phyloP scores from a whole-genome alignment of 2,329 filamentous ascomycete species.

The Pseudogymnoascus sp. region DNA sequence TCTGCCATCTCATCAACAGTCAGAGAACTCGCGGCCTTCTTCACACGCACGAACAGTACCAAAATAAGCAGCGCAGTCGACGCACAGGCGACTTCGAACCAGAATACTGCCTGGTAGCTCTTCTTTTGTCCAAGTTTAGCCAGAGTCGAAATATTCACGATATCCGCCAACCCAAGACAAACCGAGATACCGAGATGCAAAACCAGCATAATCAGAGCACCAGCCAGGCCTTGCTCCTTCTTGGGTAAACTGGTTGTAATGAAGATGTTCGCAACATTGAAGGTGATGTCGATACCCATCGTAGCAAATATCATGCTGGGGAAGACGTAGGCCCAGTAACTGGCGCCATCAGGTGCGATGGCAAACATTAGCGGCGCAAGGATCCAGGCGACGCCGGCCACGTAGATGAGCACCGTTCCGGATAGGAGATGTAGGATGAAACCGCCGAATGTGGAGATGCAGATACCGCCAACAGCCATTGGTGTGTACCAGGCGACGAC shows the following conservation, averaged over 20 bases:
- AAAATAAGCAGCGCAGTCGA: constrained; percentile 46
- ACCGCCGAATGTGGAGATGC: constrained; percentile 57
- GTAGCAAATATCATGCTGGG: constrained; percentile 64
- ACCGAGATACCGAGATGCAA: constrained; percentile 68
- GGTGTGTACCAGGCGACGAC: constrained; percentile 58
- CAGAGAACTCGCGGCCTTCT: constrained; percentile 49
- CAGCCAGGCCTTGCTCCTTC: constrained; percentile 63
- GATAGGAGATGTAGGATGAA: constrained; percentile 50
- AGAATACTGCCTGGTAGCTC: constrained; percentile 62
- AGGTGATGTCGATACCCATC: constrained; percentile 68
- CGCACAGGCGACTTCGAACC: constrained; percentile 56
- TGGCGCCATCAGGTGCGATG: constrained; percentile 37
- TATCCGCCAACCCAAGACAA: constrained; percentile 64
- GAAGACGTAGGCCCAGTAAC: constrained; percentile 65
- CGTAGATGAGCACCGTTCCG: constrained; percentile 46
- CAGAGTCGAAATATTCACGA: constrained; percentile 44
- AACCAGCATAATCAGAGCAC: constrained; percentile 64
- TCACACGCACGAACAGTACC: constrained; percentile 45
- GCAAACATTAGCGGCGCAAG: constrained; percentile 49
- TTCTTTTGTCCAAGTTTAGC: constrained; percentile 35
- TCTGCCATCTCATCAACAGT: constrained; percentile 49
- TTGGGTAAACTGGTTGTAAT: constrained; percentile 66
- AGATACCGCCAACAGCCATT: constrained; percentile 60
- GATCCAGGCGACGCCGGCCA: constrained; percentile 48
- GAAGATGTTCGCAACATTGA: constrained; percentile 70